Evolutionary conservation across 768 basidiomycete genomes (phyloP), one percentile per base, ranked within the genome.

Genomic region (Suillus discolor): DNA sequence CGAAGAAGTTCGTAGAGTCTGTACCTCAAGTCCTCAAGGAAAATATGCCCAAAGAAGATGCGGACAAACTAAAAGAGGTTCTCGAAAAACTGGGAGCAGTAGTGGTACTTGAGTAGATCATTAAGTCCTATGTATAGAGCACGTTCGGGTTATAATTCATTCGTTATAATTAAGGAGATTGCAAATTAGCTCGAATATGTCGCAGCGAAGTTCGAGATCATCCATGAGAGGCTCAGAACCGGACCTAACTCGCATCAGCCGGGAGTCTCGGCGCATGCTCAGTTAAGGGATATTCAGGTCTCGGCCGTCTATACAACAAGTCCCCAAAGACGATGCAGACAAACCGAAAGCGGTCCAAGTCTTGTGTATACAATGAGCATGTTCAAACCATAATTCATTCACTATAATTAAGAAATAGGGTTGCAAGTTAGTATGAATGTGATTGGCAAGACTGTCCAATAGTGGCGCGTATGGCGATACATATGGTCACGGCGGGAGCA

Each of bases 1-100:
- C 97, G 31, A 99, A 99, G 87, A 99, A 97, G 80, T 97, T 99
- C 72, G 97, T 99, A 54, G 97, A 99, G 79, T 94, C 94, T 20
- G 78, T 93, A 70, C 97, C 97, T 28, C 91, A 98, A 80, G 80
- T 90, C 6, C 82, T 99, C 72, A 99, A 98, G 81, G 97, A 99
- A 81, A 93, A 93, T 77, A 74, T 97, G 65, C 84, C 93, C 28
- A 99, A 99, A 79, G 97, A 99, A 71, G 97, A 99, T 45, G 96
- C 97, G 3, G 97, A 99, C 78, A 98, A 98, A 81, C 82, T 99
- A 75, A 87, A 96, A 81, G 89, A 89, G 77, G 87, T 88, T n/a
- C 91, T 99, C 79, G 89, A 93, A 79, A 88, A 81, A 62, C 86
- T 97, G 57, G 97, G 97, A 28, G 97, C 92, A 62, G 88, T 93